Evolutionary conservation across 1,284 basidiomycete species (phyloP).

Genomic region (Trametes sp.): DNA sequence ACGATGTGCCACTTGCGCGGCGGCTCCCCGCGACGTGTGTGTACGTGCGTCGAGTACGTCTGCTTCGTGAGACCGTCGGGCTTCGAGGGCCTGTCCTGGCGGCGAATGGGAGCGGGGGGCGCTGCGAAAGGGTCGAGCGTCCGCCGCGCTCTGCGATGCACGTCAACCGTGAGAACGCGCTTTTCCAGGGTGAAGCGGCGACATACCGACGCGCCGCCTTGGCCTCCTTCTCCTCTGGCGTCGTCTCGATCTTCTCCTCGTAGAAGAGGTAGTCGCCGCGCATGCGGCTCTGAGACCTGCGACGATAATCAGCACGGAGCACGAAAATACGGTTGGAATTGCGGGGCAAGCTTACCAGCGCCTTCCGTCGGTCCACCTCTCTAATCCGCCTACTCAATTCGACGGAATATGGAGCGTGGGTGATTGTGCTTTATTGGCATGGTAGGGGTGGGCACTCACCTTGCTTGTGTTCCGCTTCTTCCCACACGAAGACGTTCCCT

Average conservation of each 20-base stretch:
- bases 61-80: conserved; percentile 81
- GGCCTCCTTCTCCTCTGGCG: conserved; percentile 75
- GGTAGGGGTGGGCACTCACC: conserved; percentile 31
- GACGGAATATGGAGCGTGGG: conserved; percentile 27
- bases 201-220: conserved; percentile 74
- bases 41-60: conserved; percentile 78
- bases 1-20: conserved; percentile 81
- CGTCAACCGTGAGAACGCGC: conserved; percentile 24
- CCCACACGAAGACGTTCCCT: conserved; percentile 84
- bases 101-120: conserved; percentile 62
- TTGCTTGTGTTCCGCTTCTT: conserved; percentile 77
- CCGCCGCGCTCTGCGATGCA: conserved; percentile 58
- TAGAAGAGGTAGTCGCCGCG: conserved; percentile 82
- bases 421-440: conserved; percentile 12
- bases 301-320: neutral
- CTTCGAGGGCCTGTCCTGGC: conserved; percentile 76
- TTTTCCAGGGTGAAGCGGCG: conserved; percentile 13
- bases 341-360: conserved; percentile 58
- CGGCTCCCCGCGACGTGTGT: conserved; percentile 60
- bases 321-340: conserved; percentile 12
- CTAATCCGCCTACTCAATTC: conserved; percentile 58
- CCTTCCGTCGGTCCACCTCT: conserved; percentile 81
- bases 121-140: conserved; percentile 65
- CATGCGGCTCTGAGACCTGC: conserved; percentile 82
- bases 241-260: conserved; percentile 80